Evolutionary conservation across 2,329 filamentous ascomycete species (phyloP).

Genomic region (Malbranchea cinnamomea): DNA sequence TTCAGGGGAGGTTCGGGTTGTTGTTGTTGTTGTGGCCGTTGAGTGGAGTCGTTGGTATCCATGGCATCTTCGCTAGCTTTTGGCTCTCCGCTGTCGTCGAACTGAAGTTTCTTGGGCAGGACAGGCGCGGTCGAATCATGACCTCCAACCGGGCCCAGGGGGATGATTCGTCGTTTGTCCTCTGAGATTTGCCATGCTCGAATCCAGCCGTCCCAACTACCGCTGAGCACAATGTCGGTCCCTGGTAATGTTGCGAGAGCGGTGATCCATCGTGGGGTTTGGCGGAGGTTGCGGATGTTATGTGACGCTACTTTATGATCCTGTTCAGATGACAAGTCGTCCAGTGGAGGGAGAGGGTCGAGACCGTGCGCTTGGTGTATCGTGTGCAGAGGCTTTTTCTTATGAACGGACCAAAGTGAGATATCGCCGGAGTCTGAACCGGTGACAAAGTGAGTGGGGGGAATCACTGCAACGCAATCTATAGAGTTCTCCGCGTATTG

Average conservation of each 20-base stretch:
- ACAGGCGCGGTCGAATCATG: conserved; percentile 9
- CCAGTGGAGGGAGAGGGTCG: conserved; percentile 52
- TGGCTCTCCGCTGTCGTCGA: conserved; percentile 15
- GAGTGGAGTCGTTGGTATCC: conserved; percentile 13
- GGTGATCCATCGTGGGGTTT: conserved; percentile 72
- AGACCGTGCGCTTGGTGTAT: conserved; percentile 71
- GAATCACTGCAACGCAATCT: conserved; percentile 79
- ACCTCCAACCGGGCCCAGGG: conserved; percentile 50
- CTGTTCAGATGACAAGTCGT: conserved; percentile 61
- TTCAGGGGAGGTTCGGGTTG: conserved; percentile 34
- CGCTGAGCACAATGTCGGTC: conserved; percentile 76
- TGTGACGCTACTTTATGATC: conserved; percentile 37
- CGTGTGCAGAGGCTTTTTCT: conserved; percentile 85
- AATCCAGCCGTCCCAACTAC: conserved; percentile 86
- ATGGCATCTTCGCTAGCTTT: conserved; percentile 8
- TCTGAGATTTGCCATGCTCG: conserved; percentile 72
- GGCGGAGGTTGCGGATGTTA: conserved; percentile 35
- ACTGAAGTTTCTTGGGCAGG: conserved; percentile 18
- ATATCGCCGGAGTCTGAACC: conserved; percentile 83
- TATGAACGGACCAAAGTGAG: conserved; percentile 74
- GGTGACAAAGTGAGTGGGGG: conserved; percentile 84
- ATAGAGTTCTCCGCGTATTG: conserved; percentile 63
- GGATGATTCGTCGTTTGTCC: conserved; percentile 66
- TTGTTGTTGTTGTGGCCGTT: conserved; percentile 10
- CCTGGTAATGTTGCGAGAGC: conserved; percentile 76